Base-by-base conservation (phyloP, 164 flowering plant genomes). In the Magnolia changhungtana region DNA sequence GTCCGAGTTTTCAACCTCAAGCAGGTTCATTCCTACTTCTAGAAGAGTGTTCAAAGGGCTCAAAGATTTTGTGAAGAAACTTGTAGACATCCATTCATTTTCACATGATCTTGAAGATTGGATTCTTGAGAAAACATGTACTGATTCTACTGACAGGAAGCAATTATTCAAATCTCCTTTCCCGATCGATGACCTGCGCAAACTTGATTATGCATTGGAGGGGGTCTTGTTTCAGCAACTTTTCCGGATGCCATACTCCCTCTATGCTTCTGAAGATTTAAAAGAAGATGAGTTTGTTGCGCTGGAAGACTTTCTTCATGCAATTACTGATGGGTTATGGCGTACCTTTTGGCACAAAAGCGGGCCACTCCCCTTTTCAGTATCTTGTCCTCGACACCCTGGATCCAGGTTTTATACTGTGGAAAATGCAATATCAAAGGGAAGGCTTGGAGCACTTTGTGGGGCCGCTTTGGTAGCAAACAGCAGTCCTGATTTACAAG, bases 171-270 rank as follows among this genome's bases (percentile, higher is more conserved):
- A 76, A 65, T 80, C 89, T 55, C 93, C 93, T 69, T 90, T 90
- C 77, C 78, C 49, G 52, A 80, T 85, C 61, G 91, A 86, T 78
- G 91, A 90, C 64, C 69, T 90, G 74, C 77, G 79, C 19, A 84
- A 84, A 82, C 85, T 90, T 78, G 93, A 90, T 81, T 86, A 84
- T 65, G 91, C 93, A 58, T 77, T 90, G 81, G 93, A 90, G 71
- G 91, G 90, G 19, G 81, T 85, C 58, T 78, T 83, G 69, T 83
- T 90, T 82, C 93, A 90, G 82, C 93, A 88, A 51, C 85, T 90
- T 7, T 80, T 82, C 49, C 88, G 93, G 21, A 88, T 90, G 93
- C 93, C 93, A 11, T 80, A 82, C 70, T 78, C 87, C 14, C 74
- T 77, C 31, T 75, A 79, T 73, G 61, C 81, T 72, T 77, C 86